These are phyloP conservation scores for Trametes cingulata DNA, from an alignment of 768 basidiomycete species.

Conservation along the genomic window DNA sequence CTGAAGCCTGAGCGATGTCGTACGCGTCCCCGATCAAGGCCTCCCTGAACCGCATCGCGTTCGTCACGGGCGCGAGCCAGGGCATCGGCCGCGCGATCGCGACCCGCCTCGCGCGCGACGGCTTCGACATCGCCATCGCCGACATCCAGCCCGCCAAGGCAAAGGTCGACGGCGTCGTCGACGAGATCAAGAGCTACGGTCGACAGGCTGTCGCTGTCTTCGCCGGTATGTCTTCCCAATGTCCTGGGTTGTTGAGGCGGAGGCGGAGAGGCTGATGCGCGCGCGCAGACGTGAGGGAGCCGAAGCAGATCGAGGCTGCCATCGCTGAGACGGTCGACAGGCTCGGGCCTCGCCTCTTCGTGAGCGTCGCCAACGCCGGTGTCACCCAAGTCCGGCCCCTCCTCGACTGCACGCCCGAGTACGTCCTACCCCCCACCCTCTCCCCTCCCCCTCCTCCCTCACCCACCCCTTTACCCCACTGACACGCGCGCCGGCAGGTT, in stretches of 20 bases:
- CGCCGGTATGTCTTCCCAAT: slow-evolving; percentile 23
- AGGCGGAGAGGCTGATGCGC: background rate
- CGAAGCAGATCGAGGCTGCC: slow-evolving; percentile 33
- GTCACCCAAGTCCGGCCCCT: slow-evolving; percentile 33
- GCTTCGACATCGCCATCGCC: slow-evolving; percentile 48
- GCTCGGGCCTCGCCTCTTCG: slow-evolving; percentile 32
- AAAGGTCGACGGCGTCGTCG: slow-evolving; percentile 27
- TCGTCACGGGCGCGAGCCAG: slow-evolving; percentile 46
- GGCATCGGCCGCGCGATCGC: slow-evolving; percentile 54
- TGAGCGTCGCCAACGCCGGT: slow-evolving; percentile 36
- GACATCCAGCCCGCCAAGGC: slow-evolving; percentile 37
- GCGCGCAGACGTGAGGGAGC: slow-evolving; percentile 30
- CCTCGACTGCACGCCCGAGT: slow-evolving; percentile 35
- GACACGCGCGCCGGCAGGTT: slow-evolving; percentile 15
- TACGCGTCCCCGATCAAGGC: slow-evolving; percentile 31
- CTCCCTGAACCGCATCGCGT: slow-evolving; percentile 36
- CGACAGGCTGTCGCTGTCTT: slow-evolving; percentile 32
- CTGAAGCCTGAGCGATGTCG: slow-evolving; percentile 7
- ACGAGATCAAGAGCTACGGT: slow-evolving; percentile 34
- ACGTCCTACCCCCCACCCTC: background rate
- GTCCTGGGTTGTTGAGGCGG: too few relatives aligned
- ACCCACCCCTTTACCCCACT: too few relatives aligned
- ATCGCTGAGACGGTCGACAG: slow-evolving; percentile 33
- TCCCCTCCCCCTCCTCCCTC: background rate
- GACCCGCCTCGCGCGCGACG: slow-evolving; percentile 46